Conservation (phyloP, 2,329 filamentous ascomycete genomes). For the Paraconiothyrium brasiliense region DNA sequence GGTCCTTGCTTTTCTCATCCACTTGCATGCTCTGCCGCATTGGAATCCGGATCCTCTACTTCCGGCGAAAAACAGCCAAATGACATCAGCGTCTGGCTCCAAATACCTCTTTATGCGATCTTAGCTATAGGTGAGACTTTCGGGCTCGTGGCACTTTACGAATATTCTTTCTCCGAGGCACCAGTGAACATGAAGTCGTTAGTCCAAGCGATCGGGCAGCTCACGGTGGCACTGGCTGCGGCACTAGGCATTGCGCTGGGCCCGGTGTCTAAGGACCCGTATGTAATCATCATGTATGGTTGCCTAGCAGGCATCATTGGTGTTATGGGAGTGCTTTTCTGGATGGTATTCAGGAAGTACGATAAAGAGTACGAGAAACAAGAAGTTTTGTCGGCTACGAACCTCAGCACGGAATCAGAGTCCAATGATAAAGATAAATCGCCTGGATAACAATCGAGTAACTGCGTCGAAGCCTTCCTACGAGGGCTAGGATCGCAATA, state of each 20-base stretch:
- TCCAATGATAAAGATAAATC: too few species aligned
- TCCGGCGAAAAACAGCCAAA: constrained; percentile 39
- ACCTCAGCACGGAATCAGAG: too few species aligned
- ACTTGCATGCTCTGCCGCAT: constrained; percentile 43
- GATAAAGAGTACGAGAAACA: constrained; percentile 2
- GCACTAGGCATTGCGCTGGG: constrained; percentile 40
- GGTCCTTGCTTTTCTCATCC: constrained; percentile 47
- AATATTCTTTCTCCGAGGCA: constrained; percentile 53
- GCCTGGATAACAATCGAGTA: too few species aligned
- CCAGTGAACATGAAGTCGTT: constrained; percentile 50
- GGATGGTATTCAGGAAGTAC: constrained; percentile 20
- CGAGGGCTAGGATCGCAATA: too few species aligned
- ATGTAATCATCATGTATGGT: constrained; percentile 31
- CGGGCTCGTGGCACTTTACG: constrained; percentile 48
- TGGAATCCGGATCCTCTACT: neutral
- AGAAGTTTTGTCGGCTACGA: too few species aligned
- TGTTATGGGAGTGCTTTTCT: constrained; percentile 23
- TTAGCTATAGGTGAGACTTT: constrained; percentile 53
- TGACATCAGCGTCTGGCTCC: constrained; percentile 47
- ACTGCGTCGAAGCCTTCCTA: too few species aligned
- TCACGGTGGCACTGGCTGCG: constrained; percentile 34
- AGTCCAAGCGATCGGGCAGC: constrained; percentile 38
- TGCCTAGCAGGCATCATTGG: constrained; percentile 26
- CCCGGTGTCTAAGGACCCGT: constrained; percentile 35
- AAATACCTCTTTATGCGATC: constrained; percentile 49